Evolutionary conservation across 192 early-diverging fungal species (phyloP).

Genomic region (Coemansia sp.): DNA sequence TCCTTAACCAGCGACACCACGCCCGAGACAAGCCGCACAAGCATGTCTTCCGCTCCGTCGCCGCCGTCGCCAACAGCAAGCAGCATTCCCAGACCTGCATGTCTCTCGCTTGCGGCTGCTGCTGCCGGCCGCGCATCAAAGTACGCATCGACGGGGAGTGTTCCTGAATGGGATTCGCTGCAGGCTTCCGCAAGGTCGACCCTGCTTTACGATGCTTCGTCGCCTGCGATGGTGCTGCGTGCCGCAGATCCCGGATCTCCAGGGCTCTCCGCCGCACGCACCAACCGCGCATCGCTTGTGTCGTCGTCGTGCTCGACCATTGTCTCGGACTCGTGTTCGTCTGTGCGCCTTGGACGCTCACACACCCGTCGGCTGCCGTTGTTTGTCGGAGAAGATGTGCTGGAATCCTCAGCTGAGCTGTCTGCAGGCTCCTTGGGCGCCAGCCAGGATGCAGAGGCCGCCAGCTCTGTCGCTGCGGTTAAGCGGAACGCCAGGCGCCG

Average conservation of each 20-base stretch:
- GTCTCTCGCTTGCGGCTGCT: conserved; percentile 3
- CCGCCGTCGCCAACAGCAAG: conserved; percentile 1
- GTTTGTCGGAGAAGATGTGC: conserved; percentile 13
- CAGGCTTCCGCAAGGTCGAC: conserved; percentile 35
- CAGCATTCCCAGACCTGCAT: conserved; percentile 4
- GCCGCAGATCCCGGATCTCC: conserved; percentile 24
- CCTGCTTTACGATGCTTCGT: conserved; percentile 36
- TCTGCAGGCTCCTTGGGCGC: neutral
- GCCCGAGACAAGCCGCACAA: conserved; percentile 6
- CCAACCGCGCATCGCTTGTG: conserved; percentile 40
- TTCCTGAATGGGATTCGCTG: conserved; percentile 35
- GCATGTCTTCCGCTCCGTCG: neutral
- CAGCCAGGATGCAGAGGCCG: neutral
- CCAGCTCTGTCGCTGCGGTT: neutral
- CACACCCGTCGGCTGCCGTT: conserved; percentile 19
- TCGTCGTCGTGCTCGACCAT: conserved; percentile 53
- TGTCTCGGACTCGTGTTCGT: conserved; percentile 29
- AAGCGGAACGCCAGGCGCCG: neutral
- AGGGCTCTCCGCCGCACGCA: conserved; percentile 31
- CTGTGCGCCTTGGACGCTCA: conserved; percentile 4
- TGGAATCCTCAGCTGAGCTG: neutral
- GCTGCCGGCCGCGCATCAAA: conserved; percentile 16
- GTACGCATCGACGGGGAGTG: conserved; percentile 25
- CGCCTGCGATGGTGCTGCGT: neutral
- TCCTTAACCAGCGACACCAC: conserved; percentile 7